phyloP scores from a whole-genome alignment of 2,329 filamentous ascomycete species.

The Alternaria dauci region DNA sequence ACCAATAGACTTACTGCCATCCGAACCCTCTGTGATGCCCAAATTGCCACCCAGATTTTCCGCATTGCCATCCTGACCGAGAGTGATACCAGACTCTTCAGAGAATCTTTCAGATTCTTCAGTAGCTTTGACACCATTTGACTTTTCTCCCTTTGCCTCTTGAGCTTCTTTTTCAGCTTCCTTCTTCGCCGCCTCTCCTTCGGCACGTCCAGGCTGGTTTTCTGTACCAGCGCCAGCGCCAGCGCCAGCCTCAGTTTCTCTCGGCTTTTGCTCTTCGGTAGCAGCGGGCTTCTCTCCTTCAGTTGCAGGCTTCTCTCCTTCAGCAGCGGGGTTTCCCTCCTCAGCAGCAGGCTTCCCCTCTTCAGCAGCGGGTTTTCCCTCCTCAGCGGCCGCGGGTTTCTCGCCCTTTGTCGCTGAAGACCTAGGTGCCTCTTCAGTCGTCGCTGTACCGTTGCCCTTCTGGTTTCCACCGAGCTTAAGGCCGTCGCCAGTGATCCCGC shows the following conservation, averaged over 20 bases:
- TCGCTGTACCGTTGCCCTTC: slow-evolving; percentile 17
- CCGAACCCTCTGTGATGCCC: slow-evolving; percentile 44
- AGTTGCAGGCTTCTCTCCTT: not conserved
- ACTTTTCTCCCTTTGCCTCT: slow-evolving; percentile 28
- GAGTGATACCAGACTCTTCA: slow-evolving; percentile 38
- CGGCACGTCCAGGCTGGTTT: slow-evolving; percentile 30
- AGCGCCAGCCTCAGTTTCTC: slow-evolving; percentile 7
- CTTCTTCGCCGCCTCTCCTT: slow-evolving; percentile 21
- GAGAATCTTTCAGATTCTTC: slow-evolving; percentile 44
- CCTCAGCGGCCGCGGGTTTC: slow-evolving; percentile 1
- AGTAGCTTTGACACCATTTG: slow-evolving; percentile 38
- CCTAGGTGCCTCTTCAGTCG: slow-evolving; percentile 12
- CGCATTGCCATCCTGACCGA: slow-evolving; percentile 34
- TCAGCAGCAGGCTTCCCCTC: slow-evolving; percentile 14
- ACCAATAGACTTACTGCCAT: slow-evolving; percentile 43
- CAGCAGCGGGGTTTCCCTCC: slow-evolving; percentile 2
- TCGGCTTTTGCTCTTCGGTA: slow-evolving; percentile 9
- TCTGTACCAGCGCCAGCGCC: slow-evolving; percentile 28
- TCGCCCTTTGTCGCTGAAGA: slow-evolving; percentile 13
- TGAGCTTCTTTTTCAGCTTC: slow-evolving; percentile 29
- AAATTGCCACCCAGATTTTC: slow-evolving; percentile 44
- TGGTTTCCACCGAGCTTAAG: slow-evolving; percentile 30
- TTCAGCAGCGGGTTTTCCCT: slow-evolving; percentile 4
- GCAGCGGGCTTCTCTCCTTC: slow-evolving; percentile 17
- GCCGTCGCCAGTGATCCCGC: slow-evolving; percentile 38